phyloP scores from a whole-genome alignment of 495 filamentous ascomycete genomes.

The Tuber borchii region DNA sequence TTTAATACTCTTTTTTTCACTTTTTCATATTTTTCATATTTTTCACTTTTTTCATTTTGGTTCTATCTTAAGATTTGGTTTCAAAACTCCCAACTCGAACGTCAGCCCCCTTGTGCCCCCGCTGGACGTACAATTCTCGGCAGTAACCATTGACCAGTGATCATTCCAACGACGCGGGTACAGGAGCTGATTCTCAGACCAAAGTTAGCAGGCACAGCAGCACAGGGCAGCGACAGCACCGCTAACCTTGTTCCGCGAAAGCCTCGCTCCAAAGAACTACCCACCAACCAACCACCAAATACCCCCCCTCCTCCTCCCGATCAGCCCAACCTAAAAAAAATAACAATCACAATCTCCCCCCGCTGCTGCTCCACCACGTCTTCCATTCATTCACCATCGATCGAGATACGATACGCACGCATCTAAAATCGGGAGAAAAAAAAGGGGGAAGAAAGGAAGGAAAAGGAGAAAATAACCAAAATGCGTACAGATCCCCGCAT shows the following conservation, averaged over 20 bases:
- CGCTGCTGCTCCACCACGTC: neutral
- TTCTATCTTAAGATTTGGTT: neutral
- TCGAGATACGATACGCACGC: neutral
- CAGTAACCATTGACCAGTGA: neutral
- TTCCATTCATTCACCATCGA: neutral
- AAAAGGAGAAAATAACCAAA: conserved; percentile 12
- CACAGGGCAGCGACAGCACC: neutral
- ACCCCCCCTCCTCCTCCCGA: neutral
- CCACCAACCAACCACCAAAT: conserved; percentile 11
- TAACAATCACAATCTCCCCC: conserved; percentile 1
- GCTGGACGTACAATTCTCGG: neutral
- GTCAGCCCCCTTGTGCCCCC: neutral
- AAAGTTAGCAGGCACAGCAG: neutral
- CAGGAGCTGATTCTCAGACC: neutral
- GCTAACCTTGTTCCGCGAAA: neutral
- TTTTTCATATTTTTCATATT: neutral
- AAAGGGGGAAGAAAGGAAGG: neutral
- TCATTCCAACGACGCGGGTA: neutral
- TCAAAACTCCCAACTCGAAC: neutral
- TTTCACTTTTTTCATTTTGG: neutral
- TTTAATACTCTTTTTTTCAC: neutral
- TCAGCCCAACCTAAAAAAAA: neutral
- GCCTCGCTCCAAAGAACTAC: neutral
- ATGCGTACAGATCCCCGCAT: conserved; percentile 69
- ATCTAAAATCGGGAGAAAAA: neutral